phyloP scores from a whole-genome alignment of 352 stramenopile species.

The Hyaloperonospora brassicae region DNA sequence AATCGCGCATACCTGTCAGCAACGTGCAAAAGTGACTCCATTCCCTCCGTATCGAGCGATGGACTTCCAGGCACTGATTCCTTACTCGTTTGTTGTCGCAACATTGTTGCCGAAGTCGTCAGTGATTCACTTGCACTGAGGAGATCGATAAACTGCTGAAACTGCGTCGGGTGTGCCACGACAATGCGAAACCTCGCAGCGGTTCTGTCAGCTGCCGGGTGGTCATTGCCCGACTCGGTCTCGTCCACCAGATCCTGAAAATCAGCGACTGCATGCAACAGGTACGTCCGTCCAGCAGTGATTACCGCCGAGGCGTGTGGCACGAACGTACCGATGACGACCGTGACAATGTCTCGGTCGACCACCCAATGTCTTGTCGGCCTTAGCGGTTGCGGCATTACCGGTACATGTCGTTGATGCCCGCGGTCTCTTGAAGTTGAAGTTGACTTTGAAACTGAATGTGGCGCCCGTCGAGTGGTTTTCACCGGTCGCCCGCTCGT shows the following conservation, averaged over 20 bases:
- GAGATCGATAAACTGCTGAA: slow-evolving; percentile 25
- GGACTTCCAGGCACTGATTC: neutral
- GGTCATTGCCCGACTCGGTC: slow-evolving; percentile 2
- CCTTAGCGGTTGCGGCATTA: too few relatives aligned
- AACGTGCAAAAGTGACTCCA: slow-evolving; percentile 5
- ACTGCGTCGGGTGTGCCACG: slow-evolving; percentile 10
- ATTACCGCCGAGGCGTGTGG: slow-evolving; percentile 10
- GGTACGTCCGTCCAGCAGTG: slow-evolving; percentile 10
- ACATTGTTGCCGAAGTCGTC: slow-evolving; percentile 13
- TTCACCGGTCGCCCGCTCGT: slow-evolving; percentile 8
- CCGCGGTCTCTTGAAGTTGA: neutral
- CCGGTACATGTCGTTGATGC: too few relatives aligned
- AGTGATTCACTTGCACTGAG: slow-evolving; percentile 17
- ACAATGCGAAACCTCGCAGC: slow-evolving; percentile 15
- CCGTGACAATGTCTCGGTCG: slow-evolving; percentile 21
- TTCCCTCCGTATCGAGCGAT: slow-evolving; percentile 11
- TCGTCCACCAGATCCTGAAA: slow-evolving; percentile 24
- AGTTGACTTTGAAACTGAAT: slow-evolving; percentile 2
- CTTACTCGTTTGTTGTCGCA: slow-evolving; percentile 3
- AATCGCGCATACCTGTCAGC: slow-evolving; percentile 15
- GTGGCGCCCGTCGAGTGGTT: slow-evolving; percentile 4
- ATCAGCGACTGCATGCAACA: slow-evolving; percentile 10
- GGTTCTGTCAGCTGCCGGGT: slow-evolving; percentile 1
- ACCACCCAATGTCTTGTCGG: slow-evolving; percentile 14
- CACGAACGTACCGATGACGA: slow-evolving; percentile 16